Conservation (phyloP, 2,329 filamentous ascomycete species). For the Colletotrichum kahawae region DNA sequence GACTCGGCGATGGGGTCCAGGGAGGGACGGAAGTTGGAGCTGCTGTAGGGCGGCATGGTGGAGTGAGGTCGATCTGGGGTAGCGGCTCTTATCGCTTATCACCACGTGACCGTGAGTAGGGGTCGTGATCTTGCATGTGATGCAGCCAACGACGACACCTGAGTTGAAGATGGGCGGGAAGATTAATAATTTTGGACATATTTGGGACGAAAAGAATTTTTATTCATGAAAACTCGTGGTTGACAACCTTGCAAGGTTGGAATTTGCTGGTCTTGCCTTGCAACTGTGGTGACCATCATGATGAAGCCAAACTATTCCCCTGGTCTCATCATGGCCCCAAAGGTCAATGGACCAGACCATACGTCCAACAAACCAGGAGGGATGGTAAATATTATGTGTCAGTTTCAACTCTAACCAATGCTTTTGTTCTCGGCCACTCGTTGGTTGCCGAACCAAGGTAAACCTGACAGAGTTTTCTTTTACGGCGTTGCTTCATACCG, state of each 20-base stretch:
- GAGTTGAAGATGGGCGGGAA: background rate
- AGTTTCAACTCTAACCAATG: background rate
- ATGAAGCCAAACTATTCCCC: background rate
- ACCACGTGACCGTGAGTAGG: constrained; percentile 11
- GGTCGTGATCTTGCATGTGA: constrained; percentile 17
- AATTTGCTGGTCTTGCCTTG: no score
- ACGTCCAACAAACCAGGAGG: accelerated
- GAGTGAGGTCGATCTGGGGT: constrained; percentile 1
- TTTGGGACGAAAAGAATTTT: background rate
- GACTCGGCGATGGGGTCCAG: constrained; percentile 10
- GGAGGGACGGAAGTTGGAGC: constrained; percentile 5
- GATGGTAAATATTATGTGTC: background rate
- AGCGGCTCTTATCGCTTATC: constrained; percentile 16
- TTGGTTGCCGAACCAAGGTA: accelerated
- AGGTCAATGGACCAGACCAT: background rate
- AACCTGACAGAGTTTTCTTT: background rate
- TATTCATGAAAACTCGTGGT: no score
- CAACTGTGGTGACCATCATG: no score
- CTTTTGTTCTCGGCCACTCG: background rate
- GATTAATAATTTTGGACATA: background rate
- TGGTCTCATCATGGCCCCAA: background rate
- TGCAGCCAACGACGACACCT: background rate
- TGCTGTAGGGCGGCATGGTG: constrained; percentile 16
- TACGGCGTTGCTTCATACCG: background rate
- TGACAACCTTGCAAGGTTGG: no score